Conservation (phyloP, 768 basidiomycete genomes). For the Leccinum disarticulatum region DNA sequence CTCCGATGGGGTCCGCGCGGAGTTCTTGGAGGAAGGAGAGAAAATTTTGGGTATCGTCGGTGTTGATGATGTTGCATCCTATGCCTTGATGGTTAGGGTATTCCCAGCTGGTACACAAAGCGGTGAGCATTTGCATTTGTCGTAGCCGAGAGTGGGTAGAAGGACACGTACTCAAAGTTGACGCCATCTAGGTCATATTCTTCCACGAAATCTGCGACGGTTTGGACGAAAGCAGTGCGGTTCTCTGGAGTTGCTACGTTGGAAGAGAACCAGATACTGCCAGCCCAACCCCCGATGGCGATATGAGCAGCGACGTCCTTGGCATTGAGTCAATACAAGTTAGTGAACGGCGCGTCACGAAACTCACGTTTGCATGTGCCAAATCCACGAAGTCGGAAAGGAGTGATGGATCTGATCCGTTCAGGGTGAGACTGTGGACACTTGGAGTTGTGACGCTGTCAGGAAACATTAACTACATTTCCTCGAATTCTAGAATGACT, state of each 20-base stretch:
- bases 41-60: slow-evolving; percentile 71
- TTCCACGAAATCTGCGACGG: slow-evolving; percentile 46
- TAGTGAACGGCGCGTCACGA: not conserved
- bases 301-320: slow-evolving; percentile 58
- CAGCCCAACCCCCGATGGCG: slow-evolving; percentile 73
- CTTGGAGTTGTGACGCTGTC: slow-evolving; percentile 36
- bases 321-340: slow-evolving; percentile 23
- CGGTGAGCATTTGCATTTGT: not conserved
- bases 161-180: slow-evolving; percentile 23
- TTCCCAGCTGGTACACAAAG: slow-evolving; percentile 65
- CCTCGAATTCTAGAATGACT: no score
- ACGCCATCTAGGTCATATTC: slow-evolving; percentile 57
- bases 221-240: slow-evolving; percentile 63
- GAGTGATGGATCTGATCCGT: slow-evolving; percentile 45
- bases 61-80: slow-evolving; percentile 59
- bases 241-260: slow-evolving; percentile 55
- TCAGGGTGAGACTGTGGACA: slow-evolving; percentile 32
- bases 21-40: slow-evolving; percentile 73
- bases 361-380: slow-evolving; percentile 28
- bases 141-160: not conserved
- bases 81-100: slow-evolving; percentile 68
- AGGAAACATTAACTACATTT: no score
- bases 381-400: slow-evolving; percentile 58
- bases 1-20: slow-evolving; percentile 48
- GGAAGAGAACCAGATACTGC: slow-evolving; percentile 61